Base-by-base conservation (phyloP, 164 flowering plant species). In the Nymphaea colorata region DNA sequence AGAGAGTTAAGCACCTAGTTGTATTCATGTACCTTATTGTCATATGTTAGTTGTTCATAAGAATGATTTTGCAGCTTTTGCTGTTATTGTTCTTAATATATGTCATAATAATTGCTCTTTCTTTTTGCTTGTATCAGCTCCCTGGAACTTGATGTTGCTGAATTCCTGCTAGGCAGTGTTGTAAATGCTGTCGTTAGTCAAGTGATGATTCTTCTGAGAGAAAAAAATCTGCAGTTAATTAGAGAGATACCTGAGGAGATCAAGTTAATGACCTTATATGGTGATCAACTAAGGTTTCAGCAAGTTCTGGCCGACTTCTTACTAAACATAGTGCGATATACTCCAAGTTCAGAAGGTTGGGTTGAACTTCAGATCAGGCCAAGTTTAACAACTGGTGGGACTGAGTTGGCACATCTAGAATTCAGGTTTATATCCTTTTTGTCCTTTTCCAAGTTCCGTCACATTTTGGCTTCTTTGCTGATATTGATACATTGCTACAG, bases 141-240 rank as follows among this genome's bases (percentile, higher is more conserved):
- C 2, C 42, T 93, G 85, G 88, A 85, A 83, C 80, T 90, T 71
- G 96, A 87, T 70, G 87, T 81, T 78, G 71, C 69, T 59, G 92
- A 86, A 51, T 90, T 89, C 78, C 75, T 83, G 16, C 82, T 93
- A 44, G 96, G 94, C 69, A 83, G 83, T 77, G 88, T 93, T 62
- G 82, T 93, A 64, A 83, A 90, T 81, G 98, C 91, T 73, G 88
- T 89, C 73, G 96, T 93, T 68, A 89, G 98, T 78, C 97, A 93
- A 84, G 87, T 83, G 43, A 90, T 90, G 96, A 71, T 82, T 64
- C 69, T 82, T 73, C 79, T 93, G 65, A 82, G 89, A 71, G 94
- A 86, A 79, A 84, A 86, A 80, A 82, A 82, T 67, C 68, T 93
- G 64, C 96, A 90, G 60, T 72, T 91, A 74, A 87, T 91, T 60